Base-by-base conservation (phyloP, 805 yeast species). In the Brettanomyces bruxellensis region DNA sequence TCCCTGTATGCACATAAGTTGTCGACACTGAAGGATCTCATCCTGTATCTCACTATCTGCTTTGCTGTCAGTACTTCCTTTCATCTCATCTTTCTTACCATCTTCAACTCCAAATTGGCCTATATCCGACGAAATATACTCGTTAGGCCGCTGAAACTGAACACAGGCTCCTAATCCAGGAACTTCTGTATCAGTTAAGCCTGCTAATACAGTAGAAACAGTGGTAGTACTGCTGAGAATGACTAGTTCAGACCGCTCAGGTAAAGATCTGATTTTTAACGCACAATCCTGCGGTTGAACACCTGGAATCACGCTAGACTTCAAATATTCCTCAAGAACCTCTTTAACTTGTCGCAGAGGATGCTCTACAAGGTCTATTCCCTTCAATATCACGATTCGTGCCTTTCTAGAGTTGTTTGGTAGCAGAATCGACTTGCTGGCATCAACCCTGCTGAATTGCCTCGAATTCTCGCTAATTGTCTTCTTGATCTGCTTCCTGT, bases 181-280 rank as follows among this genome's bases (percentile, higher is more conserved):
- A 24, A 62, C 47, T 5, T 53, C 47, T 9, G 60, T 62, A 1
- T 68, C 67, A 45, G 68, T 63, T 25, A 82, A 59, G 3, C 78
- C 68, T 23, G 70, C 61, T 0, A 76, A 67, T 0, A 76, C 59
- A 0, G 91, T 83, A 0, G 91, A 83, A 43, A 75, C 67, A 22
- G 66, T 62, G 40, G 74, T 63, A 2, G 14, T 35, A 35, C 70
- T 72, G 9, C 71, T 65, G 45, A 85, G 72, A 50, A 76, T 80
- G 8, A 85, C 55, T 2, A 80, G 63, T 40, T 79, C 60, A 5
- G 57, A 60, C 5, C 36, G 25, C 9, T 37, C 58, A 57, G 40
- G 67, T 66, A 41, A 71, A 69, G 30, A 56, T 38, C 5, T 51
- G 44, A 1, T 57, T 46, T 61, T 53, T 51, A 73, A 30, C 12